Evolutionary conservation across 1,139 yeast genomes (phyloP).

Genomic region (Torulaspora pretoriensis): DNA sequence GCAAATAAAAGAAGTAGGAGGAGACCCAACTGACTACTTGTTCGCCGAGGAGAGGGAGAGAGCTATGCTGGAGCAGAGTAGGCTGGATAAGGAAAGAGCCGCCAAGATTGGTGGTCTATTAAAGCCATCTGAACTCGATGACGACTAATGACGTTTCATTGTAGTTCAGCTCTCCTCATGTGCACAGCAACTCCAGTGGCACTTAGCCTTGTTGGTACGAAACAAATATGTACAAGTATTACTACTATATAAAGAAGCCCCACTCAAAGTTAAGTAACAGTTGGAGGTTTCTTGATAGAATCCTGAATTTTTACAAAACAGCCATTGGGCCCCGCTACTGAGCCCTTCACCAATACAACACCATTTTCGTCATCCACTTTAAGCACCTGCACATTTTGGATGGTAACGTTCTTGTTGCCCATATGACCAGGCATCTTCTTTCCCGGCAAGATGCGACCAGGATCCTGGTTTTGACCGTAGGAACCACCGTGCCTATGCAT

Average conservation of each 20-base stretch:
- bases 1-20: conserved; percentile 93
- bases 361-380: conserved; percentile 80
- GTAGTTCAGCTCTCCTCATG: not conserved
- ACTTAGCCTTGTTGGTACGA: conserved; percentile 1
- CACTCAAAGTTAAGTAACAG: conserved; percentile 1
- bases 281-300: conserved; percentile 49
- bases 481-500: conserved; percentile 98
- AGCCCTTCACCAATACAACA: conserved; percentile 78
- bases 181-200: not conserved
- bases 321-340: conserved; percentile 86
- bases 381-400: conserved; percentile 70
- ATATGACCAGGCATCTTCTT: conserved; percentile 98
- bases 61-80: conserved; percentile 65
- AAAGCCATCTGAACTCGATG: conserved; percentile 96
- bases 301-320: conserved; percentile 72
- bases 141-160: conserved; percentile 34
- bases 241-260: conserved; percentile 2
- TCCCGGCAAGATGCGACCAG: conserved; percentile 95
- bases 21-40: conserved; percentile 84
- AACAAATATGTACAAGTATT: conserved; percentile 10
- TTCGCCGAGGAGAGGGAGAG: conserved; percentile 91
- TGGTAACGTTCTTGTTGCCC: conserved; percentile 76
- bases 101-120: conserved; percentile 87
- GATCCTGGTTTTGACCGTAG: conserved; percentile 90
- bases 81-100: conserved; percentile 74